A percentile compares a stretch with the other conserved stretches of the same genome.
Evolutionary conservation across 192 early-diverging fungal species (phyloP).

Genomic region (Backusella tuberculispora): DNA sequence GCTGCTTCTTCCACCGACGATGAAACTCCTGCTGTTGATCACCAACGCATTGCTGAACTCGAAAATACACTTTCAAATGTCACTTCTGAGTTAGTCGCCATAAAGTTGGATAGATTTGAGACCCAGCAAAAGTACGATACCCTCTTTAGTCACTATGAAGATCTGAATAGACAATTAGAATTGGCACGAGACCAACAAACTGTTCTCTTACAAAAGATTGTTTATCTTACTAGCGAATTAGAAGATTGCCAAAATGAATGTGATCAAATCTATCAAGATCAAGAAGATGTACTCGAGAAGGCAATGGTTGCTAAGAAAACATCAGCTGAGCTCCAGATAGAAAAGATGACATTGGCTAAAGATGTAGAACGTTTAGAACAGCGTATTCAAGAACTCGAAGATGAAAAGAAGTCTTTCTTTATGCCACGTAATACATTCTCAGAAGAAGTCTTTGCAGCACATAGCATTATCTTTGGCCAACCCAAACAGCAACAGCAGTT

Average conservation of each 20-base stretch:
- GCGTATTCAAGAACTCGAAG: constrained; percentile 25
- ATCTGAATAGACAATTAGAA: constrained; percentile 25
- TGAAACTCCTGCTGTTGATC: constrained; percentile 9
- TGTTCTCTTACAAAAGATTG: constrained; percentile 18
- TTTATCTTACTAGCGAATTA: constrained; percentile 33
- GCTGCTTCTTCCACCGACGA: background rate
- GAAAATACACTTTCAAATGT: constrained; percentile 16
- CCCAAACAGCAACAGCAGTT: background rate
- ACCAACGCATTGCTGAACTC: background rate
- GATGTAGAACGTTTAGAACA: constrained; percentile 33
- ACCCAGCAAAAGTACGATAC: constrained; percentile 40
- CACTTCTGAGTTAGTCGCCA: constrained; percentile 38
- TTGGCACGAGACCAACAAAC: constrained; percentile 30
- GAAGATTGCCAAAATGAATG: constrained; percentile 32
- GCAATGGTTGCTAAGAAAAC: constrained; percentile 34
- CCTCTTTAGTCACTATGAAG: constrained; percentile 29
- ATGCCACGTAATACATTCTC: constrained; percentile 29
- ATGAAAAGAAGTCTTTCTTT: constrained; percentile 37
- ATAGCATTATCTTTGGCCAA: constrained; percentile 11
- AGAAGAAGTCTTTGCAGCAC: constrained; percentile 38
- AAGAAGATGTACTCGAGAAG: constrained; percentile 36
- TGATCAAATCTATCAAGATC: constrained; percentile 33
- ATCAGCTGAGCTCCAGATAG: constrained; percentile 37
- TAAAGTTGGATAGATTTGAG: constrained; percentile 44
- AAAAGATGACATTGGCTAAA: constrained; percentile 28